These are phyloP conservation scores for Psilocybe cyanescens DNA, from an alignment of 768 basidiomycete genomes.

Conservation along the genomic window DNA sequence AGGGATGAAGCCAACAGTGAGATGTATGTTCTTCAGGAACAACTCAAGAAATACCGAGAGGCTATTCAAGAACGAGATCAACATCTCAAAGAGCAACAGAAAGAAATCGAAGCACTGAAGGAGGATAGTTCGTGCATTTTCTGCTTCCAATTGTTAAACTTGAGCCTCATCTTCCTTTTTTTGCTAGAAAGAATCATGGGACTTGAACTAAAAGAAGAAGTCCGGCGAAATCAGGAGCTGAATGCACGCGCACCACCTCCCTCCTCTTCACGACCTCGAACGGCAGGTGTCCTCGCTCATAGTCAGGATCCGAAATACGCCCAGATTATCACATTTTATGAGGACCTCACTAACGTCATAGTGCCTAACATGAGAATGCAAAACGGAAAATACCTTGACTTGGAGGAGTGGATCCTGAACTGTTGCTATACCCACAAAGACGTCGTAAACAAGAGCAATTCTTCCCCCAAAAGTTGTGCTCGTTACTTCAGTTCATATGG, in stretches of 20 bases:
- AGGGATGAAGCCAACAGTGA: constrained; percentile 77
- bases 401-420: constrained; percentile 64
- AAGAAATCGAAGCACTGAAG: constrained; percentile 49
- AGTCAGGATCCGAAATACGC: constrained; percentile 60
- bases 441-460: constrained; percentile 28
- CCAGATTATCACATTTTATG: constrained; percentile 75
- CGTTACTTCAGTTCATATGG: neutral
- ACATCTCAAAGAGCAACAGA: constrained; percentile 47
- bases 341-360: constrained; percentile 83
- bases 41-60: constrained; percentile 24
- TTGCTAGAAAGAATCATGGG: constrained; percentile 51
- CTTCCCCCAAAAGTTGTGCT: constrained; percentile 40
- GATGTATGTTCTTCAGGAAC: constrained; percentile 51
- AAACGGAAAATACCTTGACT: constrained; percentile 38
- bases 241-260: constrained; percentile 46
- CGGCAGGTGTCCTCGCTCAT: constrained; percentile 35
- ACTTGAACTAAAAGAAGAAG: constrained; percentile 65
- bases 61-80: constrained; percentile 50
- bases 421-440: constrained; percentile 69
- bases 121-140: constrained; percentile 45
- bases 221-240: constrained; percentile 53
- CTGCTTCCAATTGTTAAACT: neutral
- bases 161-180: neutral
- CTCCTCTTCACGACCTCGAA: constrained; percentile 41
- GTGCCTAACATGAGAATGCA: constrained; percentile 61